A percentile compares a stretch with the other conserved stretches of the same genome.
Conservation (phyloP, 176 grass and related monocot genomes). For the Miscanthus lutarioriparius region DNA sequence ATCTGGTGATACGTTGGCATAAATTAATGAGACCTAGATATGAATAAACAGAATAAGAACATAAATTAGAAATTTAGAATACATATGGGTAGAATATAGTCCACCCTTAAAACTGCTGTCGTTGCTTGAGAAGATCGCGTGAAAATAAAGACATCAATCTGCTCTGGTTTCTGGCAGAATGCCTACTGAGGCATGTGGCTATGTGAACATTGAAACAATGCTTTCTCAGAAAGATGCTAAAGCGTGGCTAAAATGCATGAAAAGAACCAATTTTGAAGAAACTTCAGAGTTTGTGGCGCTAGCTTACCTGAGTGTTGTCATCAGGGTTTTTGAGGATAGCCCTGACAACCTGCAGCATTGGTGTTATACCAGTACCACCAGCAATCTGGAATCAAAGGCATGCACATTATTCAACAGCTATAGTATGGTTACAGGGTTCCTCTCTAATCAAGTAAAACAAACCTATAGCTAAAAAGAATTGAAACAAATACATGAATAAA, state of each 20-base stretch:
- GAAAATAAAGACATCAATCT: conserved; percentile 10
- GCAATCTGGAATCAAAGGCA: conserved; percentile 63
- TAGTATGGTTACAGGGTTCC: neutral
- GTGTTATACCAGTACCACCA: conserved; percentile 91
- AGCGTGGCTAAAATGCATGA: neutral
- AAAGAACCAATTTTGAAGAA: conserved; percentile 2
- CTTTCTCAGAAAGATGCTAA: neutral
- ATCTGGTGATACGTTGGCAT: conserved; percentile 90
- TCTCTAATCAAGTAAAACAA: neutral
- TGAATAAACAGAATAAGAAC: conserved; percentile 30
- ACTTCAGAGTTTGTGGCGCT: conserved; percentile 1
- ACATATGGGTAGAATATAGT: neutral
- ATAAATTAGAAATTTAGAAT: conserved; percentile 25
- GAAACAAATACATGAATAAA: neutral
- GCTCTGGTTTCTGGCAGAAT: conserved; percentile 8
- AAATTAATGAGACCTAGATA: conserved; percentile 87
- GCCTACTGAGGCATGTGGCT: neutral
- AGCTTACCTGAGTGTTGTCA: conserved; percentile 84
- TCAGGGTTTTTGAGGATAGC: conserved; percentile 95
- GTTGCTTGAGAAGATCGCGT: neutral
- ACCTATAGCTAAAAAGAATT: neutral
- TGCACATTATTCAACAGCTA: conserved; percentile 15
- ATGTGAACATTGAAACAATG: conserved; percentile 13
- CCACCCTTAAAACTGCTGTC: neutral
- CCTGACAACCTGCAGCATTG: conserved; percentile 96